Base-by-base conservation (phyloP, 805 yeast species). In the Phaffomyces opuntiae region DNA sequence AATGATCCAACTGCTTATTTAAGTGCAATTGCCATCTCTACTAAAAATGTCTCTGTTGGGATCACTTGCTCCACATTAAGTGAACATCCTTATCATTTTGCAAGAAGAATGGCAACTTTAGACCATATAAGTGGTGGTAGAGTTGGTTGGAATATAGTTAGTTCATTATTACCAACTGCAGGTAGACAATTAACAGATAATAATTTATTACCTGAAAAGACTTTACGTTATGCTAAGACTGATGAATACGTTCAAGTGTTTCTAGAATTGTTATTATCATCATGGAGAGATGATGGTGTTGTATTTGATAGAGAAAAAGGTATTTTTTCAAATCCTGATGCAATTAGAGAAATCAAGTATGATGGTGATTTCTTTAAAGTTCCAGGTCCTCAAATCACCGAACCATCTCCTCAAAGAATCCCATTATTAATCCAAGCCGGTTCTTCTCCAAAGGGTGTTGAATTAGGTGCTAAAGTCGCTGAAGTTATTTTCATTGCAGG, bases 131-230 rank as follows among this genome's bases (percentile, higher is more conserved):
- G 73, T 9, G 63, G 63, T 25, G 77, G 77, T 14, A 63, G 77
- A 51, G 57, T 72, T 45, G 77, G 76, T 25, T 72, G 77, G 77
- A 72, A 72, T 50, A 63, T 72, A 29, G 76, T 72, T 29, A 65
- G 73, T 7, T 67, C 74, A 1, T 61, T 64, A 31, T 53, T 71
- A 36, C 73, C 72, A 45, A 62, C 70, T 52, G 75, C 76, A 7
- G 69, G 75, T 11, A 58, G 69, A 51, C 69, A 70, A 46, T 52
- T 69, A 38, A 51, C 67, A n/a, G 68, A 67, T 42, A 67, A 67
- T 8, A 63, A 61, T 39, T 39, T 52, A 7, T 56, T 67, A 25
- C 70, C 73, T 9, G 69, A 64, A 5, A 75, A 72, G 52, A 70
- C 65, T 21, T 62, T 63, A 44, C 64, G 77, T 47, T 72, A 72